Evolutionary conservation across 345 rosid species (phyloP), one percentile per base, ranked within the genome.

Genomic region (Salix suchowensis): DNA sequence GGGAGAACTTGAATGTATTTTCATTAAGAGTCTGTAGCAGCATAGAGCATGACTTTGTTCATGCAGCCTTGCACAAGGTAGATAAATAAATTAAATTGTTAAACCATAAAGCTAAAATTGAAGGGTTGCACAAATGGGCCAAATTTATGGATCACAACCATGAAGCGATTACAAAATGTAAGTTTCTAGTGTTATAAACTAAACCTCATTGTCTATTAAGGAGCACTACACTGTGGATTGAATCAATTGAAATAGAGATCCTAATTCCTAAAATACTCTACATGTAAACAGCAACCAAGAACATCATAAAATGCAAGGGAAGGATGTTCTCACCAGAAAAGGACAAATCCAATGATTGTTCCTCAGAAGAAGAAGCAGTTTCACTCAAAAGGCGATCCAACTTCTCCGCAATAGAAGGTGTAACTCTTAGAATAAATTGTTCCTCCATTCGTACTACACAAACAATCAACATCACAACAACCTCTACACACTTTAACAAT

Each of bases 341-440:
- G 15, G 90, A 88, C 82, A 94, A 91, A 85, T 92, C 99, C 75
- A 96, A 67, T 21, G 91, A 87, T 79, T 90, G 92, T 26, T 91
- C 97, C n/a, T 89, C 97, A 37, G 88, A 76, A 78, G 89, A 77
- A 81, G 96, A 84, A 28, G 87, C 87, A n/a, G 77, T 91, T 55
- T 88, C 94, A 48, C 88, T 89, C 82, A 96, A 85, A 48, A 92
- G 94, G 4, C 83, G 84, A 76, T 93, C 92, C 78, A 96, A 84
- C 69, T 86, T 85, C 87, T 92, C 98, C 2, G 97, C 94, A 75
- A 92, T 86, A 39, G 98, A 91, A 61, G 93, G 93, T 15, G 99
- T 97, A 82, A 96, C 97, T 84, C 98, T 88, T 71, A 96, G 91
- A 79, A 96, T 86, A 83, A 96, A 92, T 74, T 92, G 98, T 75